Percentiles rank a stretch among this genome's conserved stretches.
These are phyloP conservation scores for Ogataea angusta DNA, from an alignment of 805 yeast species.

Conservation along the genomic window DNA sequence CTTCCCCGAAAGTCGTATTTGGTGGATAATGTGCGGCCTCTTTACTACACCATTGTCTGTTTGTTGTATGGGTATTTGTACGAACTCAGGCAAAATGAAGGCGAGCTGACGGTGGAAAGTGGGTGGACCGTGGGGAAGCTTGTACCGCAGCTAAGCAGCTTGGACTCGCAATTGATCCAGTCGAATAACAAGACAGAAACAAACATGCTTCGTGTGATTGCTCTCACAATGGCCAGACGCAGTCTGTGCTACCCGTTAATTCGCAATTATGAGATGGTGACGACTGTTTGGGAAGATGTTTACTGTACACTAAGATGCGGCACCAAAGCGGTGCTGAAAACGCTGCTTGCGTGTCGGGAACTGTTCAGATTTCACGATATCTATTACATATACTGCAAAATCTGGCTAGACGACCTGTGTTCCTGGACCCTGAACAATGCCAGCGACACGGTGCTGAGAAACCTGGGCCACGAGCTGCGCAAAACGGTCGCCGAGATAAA, in stretches of 20 bases:
- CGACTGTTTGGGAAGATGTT: constrained; percentile 73
- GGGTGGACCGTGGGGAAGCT: constrained; percentile 93
- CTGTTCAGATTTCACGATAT: constrained; percentile 79
- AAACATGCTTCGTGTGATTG: constrained; percentile 46
- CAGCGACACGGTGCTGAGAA: constrained; percentile 54
- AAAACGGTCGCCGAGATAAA: constrained; percentile 37
- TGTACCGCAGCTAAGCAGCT: constrained; percentile 68
- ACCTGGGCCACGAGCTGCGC: constrained; percentile 63
- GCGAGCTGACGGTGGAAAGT: constrained; percentile 74
- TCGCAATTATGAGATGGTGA: constrained; percentile 59
- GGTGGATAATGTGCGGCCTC: constrained; percentile 50
- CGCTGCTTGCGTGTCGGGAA: constrained; percentile 61
- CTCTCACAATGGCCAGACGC: constrained; percentile 64
- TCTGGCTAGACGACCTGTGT: constrained; percentile 73
- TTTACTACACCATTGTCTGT: constrained; percentile 62
- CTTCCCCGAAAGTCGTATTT: constrained; percentile 64
- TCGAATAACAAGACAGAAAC: constrained; percentile 32
- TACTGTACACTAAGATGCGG: constrained; percentile 65
- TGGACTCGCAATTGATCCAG: constrained; percentile 58
- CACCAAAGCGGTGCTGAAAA: constrained; percentile 57
- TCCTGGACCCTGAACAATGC: constrained; percentile 65
- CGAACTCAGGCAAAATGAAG: constrained; percentile 71
- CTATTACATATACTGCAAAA: constrained; percentile 77
- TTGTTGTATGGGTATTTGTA: constrained; percentile 70
- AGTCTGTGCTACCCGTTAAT: constrained; percentile 79